Percentiles rank a stretch among this genome's conserved stretches.
These are phyloP conservation scores for Pulveroboletus sp. DNA, from an alignment of 768 basidiomycete genomes.

Conservation along the genomic window DNA sequence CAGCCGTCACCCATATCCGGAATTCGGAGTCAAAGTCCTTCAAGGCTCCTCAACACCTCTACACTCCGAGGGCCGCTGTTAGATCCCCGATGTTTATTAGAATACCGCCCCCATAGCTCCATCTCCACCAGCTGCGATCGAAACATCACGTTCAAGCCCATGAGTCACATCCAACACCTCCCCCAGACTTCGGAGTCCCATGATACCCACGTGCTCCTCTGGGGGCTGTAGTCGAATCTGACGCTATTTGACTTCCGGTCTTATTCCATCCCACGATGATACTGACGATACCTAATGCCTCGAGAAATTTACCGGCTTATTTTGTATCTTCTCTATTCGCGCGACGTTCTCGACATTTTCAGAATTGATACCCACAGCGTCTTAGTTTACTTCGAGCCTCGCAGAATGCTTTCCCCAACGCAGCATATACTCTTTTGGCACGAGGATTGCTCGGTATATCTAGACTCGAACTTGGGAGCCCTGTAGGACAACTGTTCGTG, in stretches of 20 bases:
- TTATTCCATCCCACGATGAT: not conserved
- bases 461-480: too few species aligned
- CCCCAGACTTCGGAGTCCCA: too few species aligned
- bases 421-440: not conserved
- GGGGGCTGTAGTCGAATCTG: not conserved
- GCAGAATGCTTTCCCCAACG: not conserved
- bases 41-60: too few species aligned
- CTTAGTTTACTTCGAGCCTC: not conserved
- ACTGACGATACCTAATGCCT: not conserved
- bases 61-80: too few species aligned
- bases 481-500: not conserved
- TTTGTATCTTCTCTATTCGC: not conserved
- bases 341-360: not conserved
- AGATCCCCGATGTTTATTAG: too few species aligned
- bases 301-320: not conserved
- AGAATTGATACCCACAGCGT: constrained; percentile 5
- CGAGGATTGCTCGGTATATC: too few species aligned
- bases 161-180: too few species aligned
- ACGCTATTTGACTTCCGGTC: not conserved
- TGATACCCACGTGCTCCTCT: not conserved
- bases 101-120: too few species aligned
- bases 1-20: too few species aligned
- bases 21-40: too few species aligned
- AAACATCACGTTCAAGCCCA: too few species aligned
- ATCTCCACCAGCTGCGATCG: too few species aligned